Evolutionary conservation across 441 rosid species (phyloP).

Genomic region (Erysimum cheiri): DNA sequence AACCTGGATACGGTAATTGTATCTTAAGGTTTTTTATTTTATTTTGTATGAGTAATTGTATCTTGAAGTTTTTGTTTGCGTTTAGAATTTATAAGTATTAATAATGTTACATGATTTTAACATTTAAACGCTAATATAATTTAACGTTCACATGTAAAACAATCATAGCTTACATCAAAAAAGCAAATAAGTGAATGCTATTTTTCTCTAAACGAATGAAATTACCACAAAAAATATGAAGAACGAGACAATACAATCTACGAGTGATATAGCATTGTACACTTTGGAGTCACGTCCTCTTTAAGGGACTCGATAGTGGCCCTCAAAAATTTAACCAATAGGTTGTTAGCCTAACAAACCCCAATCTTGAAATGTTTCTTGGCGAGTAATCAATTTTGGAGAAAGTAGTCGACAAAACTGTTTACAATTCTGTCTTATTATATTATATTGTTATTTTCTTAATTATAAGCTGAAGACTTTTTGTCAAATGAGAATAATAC

Average conservation of each 20-base stretch:
- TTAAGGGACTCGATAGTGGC: slow-evolving; percentile 2
- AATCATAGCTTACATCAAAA: not conserved
- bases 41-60: not conserved
- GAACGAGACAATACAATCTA: not conserved
- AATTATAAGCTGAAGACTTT: not conserved
- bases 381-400: slow-evolving; percentile 36
- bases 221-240: not conserved
- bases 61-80: not conserved
- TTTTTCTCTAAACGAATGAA: not conserved
- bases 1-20: not conserved
- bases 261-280: slow-evolving; percentile 7
- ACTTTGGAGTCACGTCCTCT: slow-evolving; percentile 29
- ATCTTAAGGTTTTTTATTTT: too few species aligned
- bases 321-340: slow-evolving; percentile 11
- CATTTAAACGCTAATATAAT: not conserved
- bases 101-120: not conserved
- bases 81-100: not conserved
- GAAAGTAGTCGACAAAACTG: slow-evolving; percentile 29
- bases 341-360: slow-evolving; percentile 44
- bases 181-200: not conserved
- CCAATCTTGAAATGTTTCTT: slow-evolving; percentile 32
- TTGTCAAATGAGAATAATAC: slow-evolving; percentile 15
- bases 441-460: slow-evolving; percentile 9
- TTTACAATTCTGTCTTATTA: slow-evolving; percentile 31
- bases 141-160: too few species aligned